These are phyloP conservation scores for Pythium aphanidermatum DNA, from an alignment of 352 stramenopile species.

Conservation along the genomic window DNA sequence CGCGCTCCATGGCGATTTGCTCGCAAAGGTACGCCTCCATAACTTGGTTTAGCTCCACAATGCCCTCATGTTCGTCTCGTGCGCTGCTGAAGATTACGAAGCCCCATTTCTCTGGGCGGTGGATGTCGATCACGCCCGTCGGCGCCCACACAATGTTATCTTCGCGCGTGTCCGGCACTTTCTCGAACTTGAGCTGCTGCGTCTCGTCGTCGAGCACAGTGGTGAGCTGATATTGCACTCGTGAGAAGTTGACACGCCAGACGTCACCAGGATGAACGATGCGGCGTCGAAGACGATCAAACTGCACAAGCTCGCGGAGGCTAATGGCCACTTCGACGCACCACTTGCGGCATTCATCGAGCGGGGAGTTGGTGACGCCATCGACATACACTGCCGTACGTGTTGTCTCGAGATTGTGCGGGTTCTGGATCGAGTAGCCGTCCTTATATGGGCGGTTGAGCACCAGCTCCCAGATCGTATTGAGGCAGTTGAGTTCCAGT, in stretches of 20 bases:
- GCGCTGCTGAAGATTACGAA: slow-evolving; percentile 57
- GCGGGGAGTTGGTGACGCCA: slow-evolving; percentile 66
- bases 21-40: slow-evolving; percentile 36
- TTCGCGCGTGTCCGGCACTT: slow-evolving; percentile 40
- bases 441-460: slow-evolving; percentile 87
- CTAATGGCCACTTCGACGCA: slow-evolving; percentile 78
- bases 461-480: slow-evolving; percentile 89
- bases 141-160: slow-evolving; percentile 74
- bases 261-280: slow-evolving; percentile 32
- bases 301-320: slow-evolving; percentile 58
- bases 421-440: slow-evolving; percentile 73
- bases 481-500: slow-evolving; percentile 89
- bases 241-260: slow-evolving; percentile 88
- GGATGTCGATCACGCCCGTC: slow-evolving; percentile 70
- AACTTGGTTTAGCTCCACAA: slow-evolving; percentile 29
- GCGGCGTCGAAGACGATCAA: slow-evolving; percentile 36
- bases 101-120: slow-evolving; percentile 66
- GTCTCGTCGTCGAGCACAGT: slow-evolving; percentile 40
- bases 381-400: slow-evolving; percentile 54
- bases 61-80: slow-evolving; percentile 29
- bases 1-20: slow-evolving; percentile 46
- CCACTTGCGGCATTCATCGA: slow-evolving; percentile 61
- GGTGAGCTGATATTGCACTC: slow-evolving; percentile 76
- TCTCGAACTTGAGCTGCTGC: slow-evolving; percentile 40
- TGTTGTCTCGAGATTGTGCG: slow-evolving; percentile 49